Evolutionary conservation across 108 stramenopile species (phyloP), one percentile per base, ranked within the genome.

Genomic region (Cyclostephanos invisitatus): DNA sequence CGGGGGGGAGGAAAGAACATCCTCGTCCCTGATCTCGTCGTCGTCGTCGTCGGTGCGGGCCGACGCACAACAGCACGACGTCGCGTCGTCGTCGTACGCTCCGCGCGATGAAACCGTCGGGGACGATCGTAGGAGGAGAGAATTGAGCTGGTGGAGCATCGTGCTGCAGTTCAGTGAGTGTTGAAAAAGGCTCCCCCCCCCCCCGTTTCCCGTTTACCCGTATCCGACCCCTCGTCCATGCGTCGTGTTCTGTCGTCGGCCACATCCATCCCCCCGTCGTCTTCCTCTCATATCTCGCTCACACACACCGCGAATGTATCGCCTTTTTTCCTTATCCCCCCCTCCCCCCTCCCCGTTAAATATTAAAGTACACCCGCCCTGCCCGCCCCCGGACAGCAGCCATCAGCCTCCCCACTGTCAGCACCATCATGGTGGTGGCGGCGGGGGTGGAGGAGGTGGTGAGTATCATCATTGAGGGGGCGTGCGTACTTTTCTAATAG

Each of bases 121-220:
- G 12, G 25, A 29, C 38, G 29, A 28, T 72, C 18, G 25, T 17
- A 35, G 40, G 29, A 62, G 78, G 58, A 48, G 78, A 68, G 65
- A 75, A 68, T 63, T 78, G 67, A 71, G 78, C 27, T 78, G 78
- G 78, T 78, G 78, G 78, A 64, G 78, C n/a, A 40, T 72, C 22
- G 70, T 46, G 7, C 48, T 78, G 27, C 67, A 72, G 49, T 56
- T 72, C 48, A 40, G 78, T 78, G 28, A 67, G 78, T 72, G 32
- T 32, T 32, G 32, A 2, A 32, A 2, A 32, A 32, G 32, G 32
- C 32, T 4, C 4, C 4, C 32, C n/a, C n/a, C n/a, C n/a, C n/a
- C n/a, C n/a, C n/a, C n/a, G n/a, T n/a, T n/a, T n/a, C n/a, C n/a
- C n/a, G n/a, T n/a, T n/a, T n/a, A n/a, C n/a, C n/a, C n/a, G n/a